Percentiles rank a stretch among this genome's conserved stretches.
These are phyloP conservation scores for Sugiyamaella mastotermitis DNA, from an alignment of 805 yeast species.

Conservation along the genomic window DNA sequence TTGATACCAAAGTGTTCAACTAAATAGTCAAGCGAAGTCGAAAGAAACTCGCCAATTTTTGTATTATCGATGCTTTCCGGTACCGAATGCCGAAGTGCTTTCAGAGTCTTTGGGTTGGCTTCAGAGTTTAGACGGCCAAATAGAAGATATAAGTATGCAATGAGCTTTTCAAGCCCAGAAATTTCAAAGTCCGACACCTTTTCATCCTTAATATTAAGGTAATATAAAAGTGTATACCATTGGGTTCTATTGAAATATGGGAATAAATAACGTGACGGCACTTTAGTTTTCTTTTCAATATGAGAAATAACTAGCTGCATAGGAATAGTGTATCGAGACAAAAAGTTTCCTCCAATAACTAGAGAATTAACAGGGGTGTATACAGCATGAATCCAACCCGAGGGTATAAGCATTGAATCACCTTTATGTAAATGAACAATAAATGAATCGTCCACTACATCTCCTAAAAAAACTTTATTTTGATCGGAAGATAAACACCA, in stretches of 20 bases:
- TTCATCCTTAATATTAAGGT: background rate
- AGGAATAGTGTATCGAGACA: constrained; percentile 56
- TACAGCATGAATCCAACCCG: constrained; percentile 93
- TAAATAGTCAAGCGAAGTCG: too few relatives aligned
- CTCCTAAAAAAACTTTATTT: constrained; percentile 58
- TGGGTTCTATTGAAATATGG: constrained; percentile 68
- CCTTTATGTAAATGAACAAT: constrained; percentile 52
- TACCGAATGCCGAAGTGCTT: too few relatives aligned
- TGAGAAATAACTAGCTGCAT: constrained; percentile 57
- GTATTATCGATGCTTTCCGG: too few relatives aligned
- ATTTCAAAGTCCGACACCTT: too few relatives aligned
- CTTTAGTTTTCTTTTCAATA: constrained; percentile 63
- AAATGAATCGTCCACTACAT: constrained; percentile 44
- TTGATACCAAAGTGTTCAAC: too few relatives aligned
- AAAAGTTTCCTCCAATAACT: constrained; percentile 83
- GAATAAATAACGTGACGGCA: constrained; percentile 69
- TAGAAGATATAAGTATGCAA: too few relatives aligned
- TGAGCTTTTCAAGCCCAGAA: too few relatives aligned
- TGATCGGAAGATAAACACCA: constrained; percentile 73
- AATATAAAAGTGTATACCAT: constrained; percentile 58
- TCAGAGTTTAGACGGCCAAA: too few relatives aligned
- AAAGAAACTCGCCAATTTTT: too few relatives aligned
- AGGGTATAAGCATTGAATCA: constrained; percentile 76
- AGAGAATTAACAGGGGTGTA: constrained; percentile 75
- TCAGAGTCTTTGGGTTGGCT: too few relatives aligned